These are phyloP conservation scores for Rhodotorula graminis DNA, from an alignment of 768 basidiomycete species.

Conservation along the genomic window DNA sequence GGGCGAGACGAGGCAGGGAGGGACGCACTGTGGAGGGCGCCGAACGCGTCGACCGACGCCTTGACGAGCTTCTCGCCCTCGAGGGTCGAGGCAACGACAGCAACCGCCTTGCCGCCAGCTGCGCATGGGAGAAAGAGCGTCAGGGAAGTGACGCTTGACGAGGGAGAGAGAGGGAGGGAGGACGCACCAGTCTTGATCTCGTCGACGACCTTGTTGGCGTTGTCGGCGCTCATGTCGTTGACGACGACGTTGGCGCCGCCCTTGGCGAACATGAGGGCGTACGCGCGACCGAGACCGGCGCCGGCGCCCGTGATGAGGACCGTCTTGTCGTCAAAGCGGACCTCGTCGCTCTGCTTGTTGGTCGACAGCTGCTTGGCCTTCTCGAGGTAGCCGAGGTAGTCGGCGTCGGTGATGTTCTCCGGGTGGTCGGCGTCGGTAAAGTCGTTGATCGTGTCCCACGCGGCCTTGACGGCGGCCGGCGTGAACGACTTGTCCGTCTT, in stretches of 20 bases:
- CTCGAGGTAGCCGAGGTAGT: constrained; percentile 61
- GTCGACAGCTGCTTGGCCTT: constrained; percentile 59
- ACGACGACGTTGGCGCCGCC: constrained; percentile 96
- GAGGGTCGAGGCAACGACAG: constrained; percentile 80
- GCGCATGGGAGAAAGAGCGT: background rate
- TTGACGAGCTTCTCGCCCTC: constrained; percentile 87
- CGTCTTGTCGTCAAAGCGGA: constrained; percentile 83
- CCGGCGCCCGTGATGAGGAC: constrained; percentile 93
- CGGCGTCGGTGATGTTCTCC: constrained; percentile 40
- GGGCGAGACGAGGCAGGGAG: background rate
- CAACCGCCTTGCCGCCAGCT: constrained; percentile 84
- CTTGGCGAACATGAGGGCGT: constrained; percentile 83
- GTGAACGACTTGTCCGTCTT: constrained; percentile 86
- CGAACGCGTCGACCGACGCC: constrained; percentile 77
- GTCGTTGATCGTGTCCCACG: constrained; percentile 75
- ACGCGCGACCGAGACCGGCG: constrained; percentile 84
- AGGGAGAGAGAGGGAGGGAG: background rate
- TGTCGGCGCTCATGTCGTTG: constrained; percentile 87
- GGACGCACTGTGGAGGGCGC: constrained; percentile 72
- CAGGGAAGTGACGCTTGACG: background rate
- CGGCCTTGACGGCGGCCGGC: constrained; percentile 84
- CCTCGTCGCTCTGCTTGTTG: constrained; percentile 64
- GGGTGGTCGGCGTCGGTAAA: constrained; percentile 57
- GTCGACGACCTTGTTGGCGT: constrained; percentile 74
- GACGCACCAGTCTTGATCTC: constrained; percentile 70